These are phyloP conservation scores for Lojkania enalia DNA, from an alignment of 2,329 filamentous ascomycete genomes.

Conservation along the genomic window DNA sequence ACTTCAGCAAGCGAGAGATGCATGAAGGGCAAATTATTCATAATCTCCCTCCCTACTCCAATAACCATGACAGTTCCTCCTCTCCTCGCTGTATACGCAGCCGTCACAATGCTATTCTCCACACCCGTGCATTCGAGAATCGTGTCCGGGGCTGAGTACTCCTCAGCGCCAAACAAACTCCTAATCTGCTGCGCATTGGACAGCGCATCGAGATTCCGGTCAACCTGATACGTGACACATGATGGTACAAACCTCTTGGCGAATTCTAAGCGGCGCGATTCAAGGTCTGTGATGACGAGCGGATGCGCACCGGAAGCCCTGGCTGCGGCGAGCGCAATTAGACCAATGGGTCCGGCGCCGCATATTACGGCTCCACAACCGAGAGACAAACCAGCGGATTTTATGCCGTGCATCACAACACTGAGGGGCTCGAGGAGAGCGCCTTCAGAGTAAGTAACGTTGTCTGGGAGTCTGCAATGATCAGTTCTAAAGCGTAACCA, in stretches of 20 bases:
- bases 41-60: slow-evolving; percentile 63
- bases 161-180: slow-evolving; percentile 56
- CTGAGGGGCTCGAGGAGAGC: slow-evolving; percentile 67
- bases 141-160: slow-evolving; percentile 61
- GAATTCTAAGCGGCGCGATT: slow-evolving; percentile 59
- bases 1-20: slow-evolving; percentile 65
- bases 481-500: too few species aligned
- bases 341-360: slow-evolving; percentile 66
- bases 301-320: slow-evolving; percentile 66
- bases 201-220: slow-evolving; percentile 50
- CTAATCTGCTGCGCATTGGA: slow-evolving; percentile 58
- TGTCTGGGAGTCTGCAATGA: slow-evolving; percentile 54
- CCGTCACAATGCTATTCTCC: slow-evolving; percentile 64
- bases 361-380: slow-evolving; percentile 62
- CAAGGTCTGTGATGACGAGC: slow-evolving; percentile 66
- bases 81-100: slow-evolving; percentile 59
- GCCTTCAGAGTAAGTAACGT: slow-evolving; percentile 60
- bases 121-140: slow-evolving; percentile 69
- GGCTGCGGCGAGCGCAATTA: slow-evolving; percentile 63
- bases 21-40: slow-evolving; percentile 71
- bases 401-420: slow-evolving; percentile 65
- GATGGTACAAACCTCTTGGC: slow-evolving; percentile 61
- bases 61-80: slow-evolving; percentile 67
- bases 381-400: slow-evolving; percentile 56
- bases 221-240: slow-evolving; percentile 59